Base-by-base conservation (phyloP, 2,329 filamentous ascomycete genomes). In the Ophiostoma tasmaniense region DNA sequence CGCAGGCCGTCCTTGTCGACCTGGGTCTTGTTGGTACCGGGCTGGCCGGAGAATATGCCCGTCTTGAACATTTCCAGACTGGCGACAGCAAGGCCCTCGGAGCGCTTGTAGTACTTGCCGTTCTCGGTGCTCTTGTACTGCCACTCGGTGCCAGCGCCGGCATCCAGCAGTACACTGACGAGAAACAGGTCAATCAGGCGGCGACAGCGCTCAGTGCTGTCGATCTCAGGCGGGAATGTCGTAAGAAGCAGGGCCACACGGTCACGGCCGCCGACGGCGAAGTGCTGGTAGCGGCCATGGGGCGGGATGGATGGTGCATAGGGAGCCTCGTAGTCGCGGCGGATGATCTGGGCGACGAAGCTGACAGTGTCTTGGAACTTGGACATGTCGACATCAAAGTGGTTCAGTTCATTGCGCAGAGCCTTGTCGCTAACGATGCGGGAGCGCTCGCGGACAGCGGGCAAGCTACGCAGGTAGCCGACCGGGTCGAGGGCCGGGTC, bases 341-440 rank as follows among this genome's bases (percentile, higher is more conserved):
- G 97, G 82, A 97, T 96, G 72, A 97, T 94, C 55, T 90, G 89
- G n/a, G 94, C 89, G 11, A 97, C 90, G 77, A 96, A 97, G 62
- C 85, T 85, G 17, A 93, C 92, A 0, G 94, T 94, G 73, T 94
- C 90, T 64, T 84, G 80, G 77, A 97, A 94, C 79, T 94, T 96
- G 79, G 79, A 80, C 84, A 93, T 87, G 78, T 97, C 93, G 65
- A 97, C 92, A 73, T 91, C 89, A 75, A 97, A 97, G 77, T 97
- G 93, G 74, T 86, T 87, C 71, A 97, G 84, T 74, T 90, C 84
- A 76, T 96, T 92, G 73, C 83, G 84, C 75, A 90, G 83, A 11
- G 93, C 92, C 81, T 90, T 93, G 72, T 91, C 86, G 71, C 91
- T 84, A 67, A 97, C 83, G 73, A 94, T 81, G 74, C 81, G 86